Evolutionary conservation across 257 asterid genomes (phyloP).

Genomic region (Jacaranda copaia): DNA sequence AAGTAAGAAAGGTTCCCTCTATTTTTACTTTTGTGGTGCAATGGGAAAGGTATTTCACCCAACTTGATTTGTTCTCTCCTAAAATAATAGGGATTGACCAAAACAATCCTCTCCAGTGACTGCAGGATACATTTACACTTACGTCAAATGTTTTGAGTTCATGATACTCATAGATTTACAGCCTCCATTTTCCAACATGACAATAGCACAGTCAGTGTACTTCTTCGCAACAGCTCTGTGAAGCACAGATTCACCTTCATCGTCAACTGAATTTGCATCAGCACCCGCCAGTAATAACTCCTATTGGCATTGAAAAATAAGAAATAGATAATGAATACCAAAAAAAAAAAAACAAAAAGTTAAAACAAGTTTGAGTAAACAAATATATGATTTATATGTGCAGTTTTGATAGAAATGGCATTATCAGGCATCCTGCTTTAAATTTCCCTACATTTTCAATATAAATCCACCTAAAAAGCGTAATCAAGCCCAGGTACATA

Average conservation of each 20-base stretch:
- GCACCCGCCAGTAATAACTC: conserved; percentile 94
- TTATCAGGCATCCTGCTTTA: conserved; percentile 17
- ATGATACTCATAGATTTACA: conserved; percentile 88
- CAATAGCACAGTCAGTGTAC: conserved; percentile 88
- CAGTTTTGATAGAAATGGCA: conserved; percentile 11
- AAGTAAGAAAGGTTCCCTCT: background rate
- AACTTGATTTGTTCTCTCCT: conserved; percentile 23
- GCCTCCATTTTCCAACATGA: conserved; percentile 96
- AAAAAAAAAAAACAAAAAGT: conserved; percentile 15
- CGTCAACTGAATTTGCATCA: conserved; percentile 98
- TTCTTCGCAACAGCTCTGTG: conserved; percentile 98
- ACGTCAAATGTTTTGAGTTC: conserved; percentile 92
- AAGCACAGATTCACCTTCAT: conserved; percentile 98
- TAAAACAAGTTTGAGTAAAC: conserved; percentile 6
- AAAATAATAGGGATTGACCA: conserved; percentile 12
- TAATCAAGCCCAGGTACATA: conserved; percentile 49
- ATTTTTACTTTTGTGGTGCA: conserved; percentile 18
- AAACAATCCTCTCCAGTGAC: conserved; percentile 29
- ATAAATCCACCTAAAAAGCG: conserved; percentile 22
- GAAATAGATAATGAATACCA: conserved; percentile 22
- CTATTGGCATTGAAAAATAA: conserved; percentile 52
- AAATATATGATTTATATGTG: conserved; percentile 5
- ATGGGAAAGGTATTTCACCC: conserved; percentile 16
- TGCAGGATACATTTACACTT: conserved; percentile 51
- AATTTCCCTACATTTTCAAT: conserved; percentile 15